Percentiles rank a stretch among this genome's conserved stretches.
Evolutionary conservation across 1,284 basidiomycete species (phyloP).

Genomic region (Anthracocystis setariae): DNA sequence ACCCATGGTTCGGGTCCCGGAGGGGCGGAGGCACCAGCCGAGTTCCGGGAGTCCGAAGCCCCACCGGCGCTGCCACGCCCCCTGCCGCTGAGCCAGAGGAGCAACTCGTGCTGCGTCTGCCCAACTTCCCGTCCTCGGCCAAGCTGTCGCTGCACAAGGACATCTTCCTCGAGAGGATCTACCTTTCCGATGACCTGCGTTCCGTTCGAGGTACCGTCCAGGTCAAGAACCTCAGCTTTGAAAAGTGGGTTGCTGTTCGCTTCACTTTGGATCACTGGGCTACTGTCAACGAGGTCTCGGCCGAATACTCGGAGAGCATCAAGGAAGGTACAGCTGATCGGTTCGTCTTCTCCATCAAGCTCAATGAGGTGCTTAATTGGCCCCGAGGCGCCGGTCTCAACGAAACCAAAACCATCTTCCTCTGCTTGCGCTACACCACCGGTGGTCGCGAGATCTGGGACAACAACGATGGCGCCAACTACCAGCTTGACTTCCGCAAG

Average conservation of each 20-base stretch:
- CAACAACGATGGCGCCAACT: slow-evolving; percentile 85
- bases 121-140: slow-evolving; percentile 72
- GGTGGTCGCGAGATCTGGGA: slow-evolving; percentile 87
- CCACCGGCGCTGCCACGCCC: slow-evolving; percentile 30
- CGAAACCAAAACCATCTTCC: slow-evolving; percentile 85
- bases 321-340: slow-evolving; percentile 74
- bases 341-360: slow-evolving; percentile 72
- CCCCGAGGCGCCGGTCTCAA: slow-evolving; percentile 70
- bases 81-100: slow-evolving; percentile 46
- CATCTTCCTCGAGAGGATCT: slow-evolving; percentile 72
- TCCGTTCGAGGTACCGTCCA: slow-evolving; percentile 78
- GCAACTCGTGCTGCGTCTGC: slow-evolving; percentile 69
- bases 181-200: slow-evolving; percentile 75
- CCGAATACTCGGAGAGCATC: slow-evolving; percentile 76
- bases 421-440: slow-evolving; percentile 82
- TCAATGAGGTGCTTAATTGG: slow-evolving; percentile 69
- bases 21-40: slow-evolving; percentile 31
- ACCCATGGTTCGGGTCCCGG: slow-evolving; percentile 49
- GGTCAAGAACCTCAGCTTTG: slow-evolving; percentile 85
- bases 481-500: slow-evolving; percentile 73
- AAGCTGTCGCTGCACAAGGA: slow-evolving; percentile 69
- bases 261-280: slow-evolving; percentile 96
- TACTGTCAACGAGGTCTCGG: slow-evolving; percentile 91
- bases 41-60: slow-evolving; percentile 18
- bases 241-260: slow-evolving; percentile 86